Evolutionary conservation across 345 rosid genomes (phyloP), one percentile per base, ranked within the genome.

Genomic region (Lepidium didymum): DNA sequence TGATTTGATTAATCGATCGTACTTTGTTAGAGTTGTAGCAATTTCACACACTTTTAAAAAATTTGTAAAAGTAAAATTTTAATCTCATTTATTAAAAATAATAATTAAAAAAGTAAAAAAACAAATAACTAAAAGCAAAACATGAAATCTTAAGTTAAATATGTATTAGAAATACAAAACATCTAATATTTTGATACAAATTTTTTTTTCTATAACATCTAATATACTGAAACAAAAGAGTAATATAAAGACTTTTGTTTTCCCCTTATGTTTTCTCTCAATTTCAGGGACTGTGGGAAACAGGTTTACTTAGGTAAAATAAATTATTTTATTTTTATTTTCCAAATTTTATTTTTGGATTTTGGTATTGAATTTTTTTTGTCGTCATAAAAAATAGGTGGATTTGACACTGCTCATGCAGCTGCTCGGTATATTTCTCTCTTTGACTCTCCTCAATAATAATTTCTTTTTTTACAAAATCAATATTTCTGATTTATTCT

Each of bases 361-460:
- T 14, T 0, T 59, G 27, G 1, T 54, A n/a, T 68, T 36, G 46
- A 34, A 62, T 8, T 50, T 44, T 58, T 8, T 62, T 23, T 43
- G 1, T 9, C 7, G 33, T 66, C 47, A 19, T 59, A 7, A 19
- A 2, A 3, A 68, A 67, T 75, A 95, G 99, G 99, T 84, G 99
- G 99, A 82, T 95, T 95, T 75, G 99, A 95, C 96, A 91, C 99
- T 47, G 97, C 99, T 81, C 99, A 86, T 84, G 96, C 96, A 78
- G 99, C 99, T 78, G 99, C 99, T 60, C 90, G 97, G 99, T 91
- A 64, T 68, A 40, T 65, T 54, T 60, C 43, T 59, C 31, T 53
- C 58, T 46, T 59, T 57, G 64, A 60, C 73, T 60, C 44, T 14
- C 36, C 36, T 42, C 31, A 53, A 6, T 60, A 36, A 36, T 10